These are phyloP conservation scores for Fusarium irregulare DNA, from an alignment of 2,329 filamentous ascomycete species.

Conservation along the genomic window DNA sequence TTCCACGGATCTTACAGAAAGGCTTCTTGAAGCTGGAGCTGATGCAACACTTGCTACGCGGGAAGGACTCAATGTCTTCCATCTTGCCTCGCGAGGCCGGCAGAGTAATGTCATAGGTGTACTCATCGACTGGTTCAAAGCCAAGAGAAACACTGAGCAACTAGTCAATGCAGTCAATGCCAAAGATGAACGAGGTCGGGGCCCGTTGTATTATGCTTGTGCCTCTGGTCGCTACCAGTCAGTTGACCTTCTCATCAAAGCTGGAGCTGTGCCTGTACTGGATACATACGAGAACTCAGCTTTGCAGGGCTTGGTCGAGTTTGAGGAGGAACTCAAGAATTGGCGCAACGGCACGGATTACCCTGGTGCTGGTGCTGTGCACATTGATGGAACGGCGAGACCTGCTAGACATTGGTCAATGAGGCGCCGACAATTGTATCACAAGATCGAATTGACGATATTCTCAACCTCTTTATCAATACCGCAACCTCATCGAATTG, in stretches of 20 bases:
- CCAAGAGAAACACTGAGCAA: rapidly evolving
- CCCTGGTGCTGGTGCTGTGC: not conserved
- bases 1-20: slow-evolving; percentile 38
- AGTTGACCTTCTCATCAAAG: slow-evolving; percentile 44
- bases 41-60: slow-evolving; percentile 47
- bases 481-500: not conserved
- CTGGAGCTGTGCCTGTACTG: slow-evolving; percentile 39
- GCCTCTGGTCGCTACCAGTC: slow-evolving; percentile 43
- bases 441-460: not conserved
- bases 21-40: slow-evolving; percentile 53
- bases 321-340: not conserved
- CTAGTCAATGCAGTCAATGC: not conserved
- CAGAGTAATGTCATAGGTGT: slow-evolving; percentile 51
- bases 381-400: not conserved
- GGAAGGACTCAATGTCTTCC: slow-evolving; percentile 53
- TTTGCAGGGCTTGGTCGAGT: not conserved
- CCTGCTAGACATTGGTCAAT: not conserved
- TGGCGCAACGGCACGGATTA: not conserved
- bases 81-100: slow-evolving; percentile 52
- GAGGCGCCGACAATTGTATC: not conserved
- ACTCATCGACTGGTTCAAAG: slow-evolving; percentile 33
- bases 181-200: not conserved
- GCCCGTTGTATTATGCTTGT: slow-evolving; percentile 46
- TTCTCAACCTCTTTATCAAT: not conserved
- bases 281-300: slow-evolving; percentile 25